Evolutionary conservation across 202 grass and related monocot species (phyloP).

Genomic region (Thinopyrum obtusiflorum): DNA sequence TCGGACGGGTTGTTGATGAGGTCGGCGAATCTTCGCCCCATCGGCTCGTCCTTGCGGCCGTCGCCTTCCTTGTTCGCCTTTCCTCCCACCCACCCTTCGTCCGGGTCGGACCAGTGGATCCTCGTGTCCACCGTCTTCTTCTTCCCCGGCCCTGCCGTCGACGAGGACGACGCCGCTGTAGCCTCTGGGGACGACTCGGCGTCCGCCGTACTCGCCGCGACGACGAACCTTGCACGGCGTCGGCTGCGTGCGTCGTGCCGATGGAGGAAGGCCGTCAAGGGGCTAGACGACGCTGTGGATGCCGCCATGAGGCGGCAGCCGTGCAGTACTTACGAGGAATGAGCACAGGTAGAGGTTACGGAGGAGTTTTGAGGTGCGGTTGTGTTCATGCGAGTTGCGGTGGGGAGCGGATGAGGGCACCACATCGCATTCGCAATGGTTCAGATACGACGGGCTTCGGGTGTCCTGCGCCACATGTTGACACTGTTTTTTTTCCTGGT

Average conservation of each 20-base stretch:
- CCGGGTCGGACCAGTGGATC: slow-evolving; percentile 78
- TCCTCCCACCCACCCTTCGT: slow-evolving; percentile 81
- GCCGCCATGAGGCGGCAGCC: slow-evolving; percentile 38
- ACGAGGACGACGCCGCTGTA: neutral
- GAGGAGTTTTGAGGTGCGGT: neutral
- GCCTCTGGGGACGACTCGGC: slow-evolving; percentile 7
- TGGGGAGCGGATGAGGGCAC: neutral
- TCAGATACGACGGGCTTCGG: neutral
- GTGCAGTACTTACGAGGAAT: neutral
- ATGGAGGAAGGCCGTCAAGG: slow-evolving; percentile 43
- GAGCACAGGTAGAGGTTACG: neutral
- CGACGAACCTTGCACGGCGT: neutral
- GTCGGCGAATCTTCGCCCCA: slow-evolving; percentile 68
- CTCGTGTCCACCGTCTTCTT: slow-evolving; percentile 90
- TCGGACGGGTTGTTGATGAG: slow-evolving; percentile 64
- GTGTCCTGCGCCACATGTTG: neutral
- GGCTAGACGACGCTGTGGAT: slow-evolving; percentile 48
- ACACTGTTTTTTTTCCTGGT: too few species aligned
- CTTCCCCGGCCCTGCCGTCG: slow-evolving; percentile 13
- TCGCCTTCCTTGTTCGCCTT: slow-evolving; percentile 36
- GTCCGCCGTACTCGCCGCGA: slow-evolving; percentile 12
- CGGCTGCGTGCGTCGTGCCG: neutral
- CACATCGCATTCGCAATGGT: neutral
- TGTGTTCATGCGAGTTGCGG: neutral
- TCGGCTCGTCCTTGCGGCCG: slow-evolving; percentile 37